phyloP scores from a whole-genome alignment of 441 rosid genomes.

The Eutrema salsugineum region DNA sequence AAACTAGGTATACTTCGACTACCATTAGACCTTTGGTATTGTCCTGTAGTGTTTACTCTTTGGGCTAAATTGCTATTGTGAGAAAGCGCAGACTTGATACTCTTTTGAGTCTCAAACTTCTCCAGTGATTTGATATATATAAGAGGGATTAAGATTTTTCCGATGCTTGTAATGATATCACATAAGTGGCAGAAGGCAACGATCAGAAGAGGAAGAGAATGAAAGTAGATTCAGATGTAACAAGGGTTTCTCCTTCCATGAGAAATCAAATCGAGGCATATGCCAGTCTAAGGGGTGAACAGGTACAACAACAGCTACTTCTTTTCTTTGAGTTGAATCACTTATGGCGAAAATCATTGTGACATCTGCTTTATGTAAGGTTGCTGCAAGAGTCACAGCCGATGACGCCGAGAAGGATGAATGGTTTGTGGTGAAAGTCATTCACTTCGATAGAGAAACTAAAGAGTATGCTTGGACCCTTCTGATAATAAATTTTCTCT shows the following conservation, averaged over 20 bases:
- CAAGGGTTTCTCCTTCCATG: constrained; percentile 60
- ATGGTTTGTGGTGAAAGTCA: constrained; percentile 95
- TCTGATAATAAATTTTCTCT: background rate
- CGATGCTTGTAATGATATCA: constrained; percentile 35
- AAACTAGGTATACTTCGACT: constrained; percentile 54
- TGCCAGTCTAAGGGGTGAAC: constrained; percentile 81
- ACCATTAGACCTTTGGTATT: background rate
- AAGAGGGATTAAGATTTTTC: constrained; percentile 19
- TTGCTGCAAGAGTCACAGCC: constrained; percentile 83
- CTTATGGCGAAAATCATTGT: background rate
- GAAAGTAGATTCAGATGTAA: constrained; percentile 72
- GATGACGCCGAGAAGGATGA: constrained; percentile 86
- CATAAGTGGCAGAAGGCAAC: constrained; percentile 65
- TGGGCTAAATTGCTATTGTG: background rate
- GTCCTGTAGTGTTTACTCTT: constrained; percentile 7
- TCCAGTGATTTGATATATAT: background rate
- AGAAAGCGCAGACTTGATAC: background rate
- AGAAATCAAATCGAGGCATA: constrained; percentile 73
- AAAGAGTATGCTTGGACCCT: constrained; percentile 65
- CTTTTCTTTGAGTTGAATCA: background rate
- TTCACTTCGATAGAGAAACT: constrained; percentile 84
- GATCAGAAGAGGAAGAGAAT: constrained; percentile 82
- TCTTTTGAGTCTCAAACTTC: background rate
- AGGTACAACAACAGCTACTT: constrained; percentile 41
- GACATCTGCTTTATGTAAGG: constrained; percentile 48